These are phyloP conservation scores for Teratosphaeria zuluensis DNA, from an alignment of 2,329 filamentous ascomycete species.

Conservation along the genomic window DNA sequence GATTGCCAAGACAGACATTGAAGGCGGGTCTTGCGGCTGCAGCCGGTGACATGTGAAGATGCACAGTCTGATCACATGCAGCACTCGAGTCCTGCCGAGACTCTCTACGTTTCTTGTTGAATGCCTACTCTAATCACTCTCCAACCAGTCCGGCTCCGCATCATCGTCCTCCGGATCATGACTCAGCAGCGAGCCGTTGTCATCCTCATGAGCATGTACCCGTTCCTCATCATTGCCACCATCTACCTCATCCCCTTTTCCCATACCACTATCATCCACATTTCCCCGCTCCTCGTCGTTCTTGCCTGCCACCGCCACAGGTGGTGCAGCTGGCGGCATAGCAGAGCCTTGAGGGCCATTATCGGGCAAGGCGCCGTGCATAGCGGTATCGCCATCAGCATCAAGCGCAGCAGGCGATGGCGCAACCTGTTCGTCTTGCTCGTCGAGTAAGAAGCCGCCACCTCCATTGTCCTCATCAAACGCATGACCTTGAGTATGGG, in stretches of 20 bases:
- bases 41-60: neutral
- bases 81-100: too few relatives aligned
- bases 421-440: neutral
- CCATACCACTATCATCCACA: neutral
- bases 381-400: neutral
- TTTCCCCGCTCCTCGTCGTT: neutral
- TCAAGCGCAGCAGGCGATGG: conserved; percentile 1
- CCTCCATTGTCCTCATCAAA: conserved; percentile 6
- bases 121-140: conserved; percentile 27
- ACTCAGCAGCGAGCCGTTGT: conserved; percentile 45
- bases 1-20: too few relatives aligned
- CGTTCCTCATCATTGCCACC: neutral
- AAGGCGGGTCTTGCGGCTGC: neutral
- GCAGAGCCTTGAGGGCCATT: neutral
- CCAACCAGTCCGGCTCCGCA: conserved; percentile 55
- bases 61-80: neutral
- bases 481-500: conserved; percentile 2
- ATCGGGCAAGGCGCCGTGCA: neutral
- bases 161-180: conserved; percentile 58
- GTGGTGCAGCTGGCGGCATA: neutral
- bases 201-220: conserved; percentile 10
- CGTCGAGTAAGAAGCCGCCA: conserved; percentile 8
- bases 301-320: neutral
- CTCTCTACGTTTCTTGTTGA: too few relatives aligned
- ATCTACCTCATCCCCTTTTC: neutral